Evolutionary conservation across 768 basidiomycete genomes (phyloP).

Genomic region (Trametes elegans): DNA sequence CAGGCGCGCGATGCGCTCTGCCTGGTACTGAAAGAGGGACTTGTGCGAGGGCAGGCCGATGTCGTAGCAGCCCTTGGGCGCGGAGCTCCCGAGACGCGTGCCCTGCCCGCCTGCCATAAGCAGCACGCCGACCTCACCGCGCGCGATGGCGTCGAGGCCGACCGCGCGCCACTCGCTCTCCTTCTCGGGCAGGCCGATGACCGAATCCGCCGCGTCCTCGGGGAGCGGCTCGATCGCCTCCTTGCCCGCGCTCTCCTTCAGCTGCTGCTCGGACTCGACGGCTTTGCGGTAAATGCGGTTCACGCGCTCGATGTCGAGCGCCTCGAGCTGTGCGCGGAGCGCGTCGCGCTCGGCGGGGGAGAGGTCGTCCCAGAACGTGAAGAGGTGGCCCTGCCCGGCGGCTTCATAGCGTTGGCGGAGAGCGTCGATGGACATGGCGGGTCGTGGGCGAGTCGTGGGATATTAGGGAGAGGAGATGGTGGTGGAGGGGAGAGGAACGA

Average conservation of each 20-base stretch:
- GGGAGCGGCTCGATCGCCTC: conserved; percentile 82
- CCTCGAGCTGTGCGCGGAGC: conserved; percentile 69
- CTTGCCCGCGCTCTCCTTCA: conserved; percentile 37
- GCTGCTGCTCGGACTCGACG: conserved; percentile 58
- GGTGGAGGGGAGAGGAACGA: background rate
- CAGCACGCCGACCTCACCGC: conserved; percentile 88
- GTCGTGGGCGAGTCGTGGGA: conserved; percentile 1
- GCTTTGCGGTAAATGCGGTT: conserved; percentile 86
- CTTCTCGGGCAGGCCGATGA: conserved; percentile 50
- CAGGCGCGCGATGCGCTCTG: conserved; percentile 88
- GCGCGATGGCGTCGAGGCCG: conserved; percentile 79
- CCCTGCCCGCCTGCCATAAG: conserved; percentile 99
- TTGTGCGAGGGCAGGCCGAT: conserved; percentile 93
- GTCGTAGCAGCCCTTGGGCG: conserved; percentile 98
- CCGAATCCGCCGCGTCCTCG: conserved; percentile 66
- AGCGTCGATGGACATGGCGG: conserved; percentile 55
- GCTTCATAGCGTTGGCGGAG: conserved; percentile 65
- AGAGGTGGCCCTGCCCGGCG: conserved; percentile 86
- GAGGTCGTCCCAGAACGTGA: conserved; percentile 83
- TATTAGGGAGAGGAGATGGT: background rate
- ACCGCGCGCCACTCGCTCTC: conserved; percentile 70
- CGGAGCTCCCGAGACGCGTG: conserved; percentile 85
- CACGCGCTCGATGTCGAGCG: conserved; percentile 86
- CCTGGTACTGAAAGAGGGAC: conserved; percentile 94
- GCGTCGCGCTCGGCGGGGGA: conserved; percentile 57